These are phyloP conservation scores for Corylus heterophylla DNA, from an alignment of 306 rosid species.

Conservation along the genomic window DNA sequence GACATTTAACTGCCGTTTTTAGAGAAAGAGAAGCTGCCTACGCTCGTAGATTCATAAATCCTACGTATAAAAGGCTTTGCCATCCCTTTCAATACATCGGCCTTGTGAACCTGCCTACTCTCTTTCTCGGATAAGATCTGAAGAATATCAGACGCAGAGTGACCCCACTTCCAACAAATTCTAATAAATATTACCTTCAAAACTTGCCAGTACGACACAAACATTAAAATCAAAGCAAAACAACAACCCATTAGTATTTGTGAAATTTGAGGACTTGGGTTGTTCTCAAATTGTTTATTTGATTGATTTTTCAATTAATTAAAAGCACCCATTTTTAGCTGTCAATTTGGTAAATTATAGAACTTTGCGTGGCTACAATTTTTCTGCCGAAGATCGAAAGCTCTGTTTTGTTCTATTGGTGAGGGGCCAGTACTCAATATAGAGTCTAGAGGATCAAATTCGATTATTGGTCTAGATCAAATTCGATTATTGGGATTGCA, in stretches of 20 bases:
- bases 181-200: not conserved
- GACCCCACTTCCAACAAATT: conserved; percentile 39
- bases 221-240: not conserved
- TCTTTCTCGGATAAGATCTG: conserved; percentile 48
- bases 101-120: conserved; percentile 2
- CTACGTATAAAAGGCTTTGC: not conserved
- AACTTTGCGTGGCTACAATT: conserved; percentile 22
- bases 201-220: conserved; percentile 2
- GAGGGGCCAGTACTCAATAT: not conserved
- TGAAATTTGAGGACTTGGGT: conserved; percentile 10
- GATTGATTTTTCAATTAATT: not conserved
- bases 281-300: conserved; percentile 2
- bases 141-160: conserved; percentile 24
- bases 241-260: not conserved
- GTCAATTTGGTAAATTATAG: conserved; percentile 1
- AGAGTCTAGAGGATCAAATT: conserved; percentile 8
- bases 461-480: conserved; percentile 14
- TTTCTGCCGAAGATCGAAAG: conserved; percentile 22
- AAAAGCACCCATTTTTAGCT: not conserved
- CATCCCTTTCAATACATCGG: conserved; percentile 24
- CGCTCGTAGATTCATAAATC: conserved; percentile 6
- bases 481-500: conserved; percentile 14
- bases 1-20: too few relatives aligned
- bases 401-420: conserved; percentile 12
- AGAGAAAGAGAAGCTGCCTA: too few relatives aligned